These are phyloP conservation scores for Senna tora DNA, from an alignment of 306 rosid genomes.

Conservation along the genomic window DNA sequence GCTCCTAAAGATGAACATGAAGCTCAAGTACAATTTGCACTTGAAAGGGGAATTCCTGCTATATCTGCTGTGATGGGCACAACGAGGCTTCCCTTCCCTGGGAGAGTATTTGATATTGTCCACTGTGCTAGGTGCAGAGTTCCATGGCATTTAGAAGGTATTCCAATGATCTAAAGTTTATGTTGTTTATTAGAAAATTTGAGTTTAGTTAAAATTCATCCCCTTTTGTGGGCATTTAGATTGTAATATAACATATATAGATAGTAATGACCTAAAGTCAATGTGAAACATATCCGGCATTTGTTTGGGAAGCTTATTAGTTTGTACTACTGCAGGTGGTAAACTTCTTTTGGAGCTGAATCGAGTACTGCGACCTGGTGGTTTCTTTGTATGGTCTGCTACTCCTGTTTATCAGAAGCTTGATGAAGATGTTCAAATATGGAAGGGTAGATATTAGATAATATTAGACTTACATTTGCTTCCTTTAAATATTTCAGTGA, in stretches of 20 bases:
- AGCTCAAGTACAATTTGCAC: conserved; percentile 99
- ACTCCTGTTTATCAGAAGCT: conserved; percentile 94
- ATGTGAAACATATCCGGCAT: conserved; percentile 14
- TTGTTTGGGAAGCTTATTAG: conserved; percentile 36
- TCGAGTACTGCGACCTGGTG: conserved; percentile 96
- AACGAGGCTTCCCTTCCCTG: conserved; percentile 90
- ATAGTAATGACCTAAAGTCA: conserved; percentile 12
- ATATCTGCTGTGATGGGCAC: conserved; percentile 99
- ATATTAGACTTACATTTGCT: conserved; percentile 26
- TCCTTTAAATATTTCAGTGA: conserved; percentile 24
- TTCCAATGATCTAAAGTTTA: background rate
- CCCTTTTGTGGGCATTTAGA: conserved; percentile 19
- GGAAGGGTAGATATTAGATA: conserved; percentile 77
- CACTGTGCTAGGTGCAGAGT: conserved; percentile 99
- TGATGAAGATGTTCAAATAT: conserved; percentile 82
- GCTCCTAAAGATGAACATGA: conserved; percentile 99
- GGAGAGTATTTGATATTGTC: conserved; percentile 84
- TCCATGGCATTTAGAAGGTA: conserved; percentile 99
- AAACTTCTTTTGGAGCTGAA: conserved; percentile 97
- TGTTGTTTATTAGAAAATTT: conserved; percentile 30
- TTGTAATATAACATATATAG: conserved; percentile 17
- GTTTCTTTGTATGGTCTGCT: conserved; percentile 98
- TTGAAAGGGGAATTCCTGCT: conserved; percentile 98
- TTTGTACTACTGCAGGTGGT: conserved; percentile 73
- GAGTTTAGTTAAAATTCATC: background rate